Evolutionary conservation across 441 rosid species (phyloP), one percentile per base, ranked within the genome.

Genomic region (Adansonia gregorii): DNA sequence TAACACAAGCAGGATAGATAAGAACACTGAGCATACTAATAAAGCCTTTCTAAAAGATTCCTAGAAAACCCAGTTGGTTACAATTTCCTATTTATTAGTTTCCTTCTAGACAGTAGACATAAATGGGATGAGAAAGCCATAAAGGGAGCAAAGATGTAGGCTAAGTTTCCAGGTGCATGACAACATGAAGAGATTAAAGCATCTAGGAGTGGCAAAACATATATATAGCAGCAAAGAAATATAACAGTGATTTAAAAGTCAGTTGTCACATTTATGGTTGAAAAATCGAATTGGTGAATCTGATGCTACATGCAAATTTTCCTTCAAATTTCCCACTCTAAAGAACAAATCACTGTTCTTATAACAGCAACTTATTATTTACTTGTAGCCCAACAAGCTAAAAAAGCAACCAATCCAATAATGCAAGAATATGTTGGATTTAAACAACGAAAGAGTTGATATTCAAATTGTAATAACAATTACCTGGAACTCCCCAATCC

Each of bases 401-500:
- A 71, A 71, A 27, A 51, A 31, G 48, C 61, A 31, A 17, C 56
- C 61, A 15, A 17, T 52, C 46, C 49, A 48, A 45, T 67, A 24
- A 49, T 69, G 20, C 43, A 43, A 12, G 64, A 60, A 74, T 43
- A 46, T 7, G 56, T 24, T 1, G 64, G 64, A 72, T 59, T 72
- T 54, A 63, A 46, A 46, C 24, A 15, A 64, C 1, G 20, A 17
- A 64, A 64, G 22, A n/a, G 48, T 31, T 35, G 8, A 24, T 31
- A 64, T 64, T 64, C 45, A 64, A 35, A 35, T 35, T 15, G 68
- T 64, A 64, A 64, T 31, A 24, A 20, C 43, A 82, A 19, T 78
- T 89, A 96, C 99, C 98, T 96, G 98, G 81, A 96, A 94, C 91
- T 93, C 97, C 78, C 99, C 99, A 83, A 94, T 88, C 55, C 98